Percentiles rank a stretch among this genome's conserved stretches.
These are phyloP conservation scores for Stentor coeruleus DNA, from an alignment of 73 alveolate genomes.

Conservation along the genomic window DNA sequence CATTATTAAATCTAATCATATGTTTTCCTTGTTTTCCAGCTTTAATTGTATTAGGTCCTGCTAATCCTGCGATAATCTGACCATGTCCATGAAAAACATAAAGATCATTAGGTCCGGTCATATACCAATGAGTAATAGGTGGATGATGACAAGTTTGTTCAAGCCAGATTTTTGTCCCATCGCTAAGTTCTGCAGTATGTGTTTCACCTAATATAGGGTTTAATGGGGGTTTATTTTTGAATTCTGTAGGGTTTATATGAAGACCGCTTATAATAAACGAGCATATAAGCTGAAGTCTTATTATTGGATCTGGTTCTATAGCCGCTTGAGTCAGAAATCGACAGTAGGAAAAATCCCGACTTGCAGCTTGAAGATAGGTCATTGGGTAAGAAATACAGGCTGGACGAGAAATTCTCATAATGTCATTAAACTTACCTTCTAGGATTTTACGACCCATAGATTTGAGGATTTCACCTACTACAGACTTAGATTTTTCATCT, in stretches of 20 bases:
- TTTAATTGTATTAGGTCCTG: conserved; percentile 57
- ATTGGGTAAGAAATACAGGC: conserved; percentile 64
- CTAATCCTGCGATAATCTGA: conserved; percentile 61
- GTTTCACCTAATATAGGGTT: conserved; percentile 94
- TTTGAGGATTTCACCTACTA: conserved; percentile 59
- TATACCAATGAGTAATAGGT: conserved; percentile 73
- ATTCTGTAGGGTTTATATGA: conserved; percentile 56
- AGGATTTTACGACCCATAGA: conserved; percentile 57
- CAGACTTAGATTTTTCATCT: conserved; percentile 48
- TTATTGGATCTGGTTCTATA: neutral
- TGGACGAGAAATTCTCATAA: neutral
- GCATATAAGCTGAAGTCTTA: neutral
- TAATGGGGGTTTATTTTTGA: conserved; percentile 66
- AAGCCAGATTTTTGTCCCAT: conserved; percentile 74
- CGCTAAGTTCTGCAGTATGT: conserved; percentile 75
- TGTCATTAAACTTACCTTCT: conserved; percentile 60
- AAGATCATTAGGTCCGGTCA: conserved; percentile 33
- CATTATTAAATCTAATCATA: conserved; percentile 69
- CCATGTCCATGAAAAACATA: conserved; percentile 65
- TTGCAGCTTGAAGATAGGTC: conserved; percentile 45
- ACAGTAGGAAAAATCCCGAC: neutral
- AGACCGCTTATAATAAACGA: conserved; percentile 48
- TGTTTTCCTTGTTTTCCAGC: conserved; percentile 79
- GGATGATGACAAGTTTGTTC: conserved; percentile 94
- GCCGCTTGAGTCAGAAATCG: neutral